Percentiles rank a stretch among this genome's conserved stretches.
Conservation (phyloP, 805 yeast species). For the Wickerhamia fluorescens region DNA sequence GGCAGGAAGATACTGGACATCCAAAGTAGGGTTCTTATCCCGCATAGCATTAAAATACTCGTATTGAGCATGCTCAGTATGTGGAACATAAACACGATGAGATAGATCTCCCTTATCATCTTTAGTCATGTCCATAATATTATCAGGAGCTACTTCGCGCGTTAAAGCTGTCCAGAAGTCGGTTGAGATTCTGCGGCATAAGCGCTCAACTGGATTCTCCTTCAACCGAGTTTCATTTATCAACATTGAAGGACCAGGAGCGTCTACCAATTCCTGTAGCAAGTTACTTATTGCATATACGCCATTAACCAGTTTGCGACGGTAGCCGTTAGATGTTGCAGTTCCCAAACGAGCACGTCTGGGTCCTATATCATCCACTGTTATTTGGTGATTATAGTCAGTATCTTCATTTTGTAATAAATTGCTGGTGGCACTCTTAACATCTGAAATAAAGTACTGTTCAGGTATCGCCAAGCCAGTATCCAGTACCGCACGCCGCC, state of each 20-base stretch:
- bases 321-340: slow-evolving; percentile 76
- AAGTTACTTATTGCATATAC: slow-evolving; percentile 85
- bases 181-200: slow-evolving; percentile 63
- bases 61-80: slow-evolving; percentile 60
- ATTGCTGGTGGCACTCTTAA: slow-evolving; percentile 63
- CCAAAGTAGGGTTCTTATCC: slow-evolving; percentile 46
- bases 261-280: slow-evolving; percentile 83
- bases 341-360: slow-evolving; percentile 77
- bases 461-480: no score
- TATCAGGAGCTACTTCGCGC: slow-evolving; percentile 55
- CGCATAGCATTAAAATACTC: slow-evolving; percentile 57
- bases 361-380: slow-evolving; percentile 80
- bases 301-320: slow-evolving; percentile 68
- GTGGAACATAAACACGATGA: slow-evolving; percentile 76
- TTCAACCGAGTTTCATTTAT: slow-evolving; percentile 77
- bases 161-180: slow-evolving; percentile 80
- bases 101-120: slow-evolving; percentile 55
- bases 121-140: slow-evolving; percentile 61
- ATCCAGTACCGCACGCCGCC: no score
- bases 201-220: slow-evolving; percentile 80
- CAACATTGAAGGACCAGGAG: slow-evolving; percentile 67
- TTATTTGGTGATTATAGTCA: slow-evolving; percentile 75
- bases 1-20: slow-evolving; percentile 73
- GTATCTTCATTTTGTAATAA: slow-evolving; percentile 76
- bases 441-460: slow-evolving; percentile 65